Evolutionary conservation across 352 stramenopile species (phyloP), one percentile per base, ranked within the genome.

Genomic region (Pythium phragmiticola): DNA sequence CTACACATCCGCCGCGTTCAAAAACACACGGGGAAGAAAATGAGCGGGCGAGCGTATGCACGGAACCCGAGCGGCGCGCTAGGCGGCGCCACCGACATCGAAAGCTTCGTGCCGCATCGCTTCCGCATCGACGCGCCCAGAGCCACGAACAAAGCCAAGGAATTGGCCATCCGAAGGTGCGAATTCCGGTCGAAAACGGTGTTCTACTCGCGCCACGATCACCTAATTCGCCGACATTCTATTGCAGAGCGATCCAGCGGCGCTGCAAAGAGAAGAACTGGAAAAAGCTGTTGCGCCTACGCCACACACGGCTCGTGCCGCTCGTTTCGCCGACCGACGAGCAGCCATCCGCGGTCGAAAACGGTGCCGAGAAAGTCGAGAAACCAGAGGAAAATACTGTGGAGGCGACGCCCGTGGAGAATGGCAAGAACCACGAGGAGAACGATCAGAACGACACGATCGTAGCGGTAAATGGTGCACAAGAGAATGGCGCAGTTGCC

Each of bases 251-350:
- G 16, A 91, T 91, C 37, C 80, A 80, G 21, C 63, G 77, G 30
- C 80, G 75, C 42, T 89, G 80, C 53, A 84, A 77, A 72, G 80
- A 91, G 65, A 91, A 91, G 52, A 92, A 92, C 74, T 92, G 83
- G 83, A 80, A 81, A 58, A 92, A 92, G 59, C 67, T 92, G 66
- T 75, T 92, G 48, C 80, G 69, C 17, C 57, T 87, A 23, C 70
- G 77, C 34, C 79, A 84, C 48, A 52, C 48, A 34, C 70, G 77
- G 45, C 66, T 80, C 19, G 16, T 45, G 28, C 43, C 60, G 19
- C 19, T 54, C 51, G 26, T 60, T 8, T 2, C 47, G 13, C 26
- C 36, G 17, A 51, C 69, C 30, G 63, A 64, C 36, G 60, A 51
- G 47, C 26, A 33, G n/a, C 2, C 39, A 8, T 7, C 19, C 0